Evolutionary conservation across 2,329 filamentous ascomycete genomes (phyloP).

Genomic region (Aureobasidium vineae): DNA sequence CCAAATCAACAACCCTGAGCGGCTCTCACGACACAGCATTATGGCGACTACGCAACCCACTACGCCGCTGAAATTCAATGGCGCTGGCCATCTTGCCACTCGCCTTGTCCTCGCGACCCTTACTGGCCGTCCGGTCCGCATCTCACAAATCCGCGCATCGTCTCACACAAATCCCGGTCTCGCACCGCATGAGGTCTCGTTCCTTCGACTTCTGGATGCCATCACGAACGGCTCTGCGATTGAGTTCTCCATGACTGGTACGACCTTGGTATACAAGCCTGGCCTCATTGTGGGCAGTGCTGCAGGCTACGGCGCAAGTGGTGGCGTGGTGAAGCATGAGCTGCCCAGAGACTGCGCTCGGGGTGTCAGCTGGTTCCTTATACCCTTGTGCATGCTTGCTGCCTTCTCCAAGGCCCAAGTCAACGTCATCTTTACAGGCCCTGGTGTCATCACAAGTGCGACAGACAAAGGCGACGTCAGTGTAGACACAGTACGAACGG

Average conservation of each 20-base stretch:
- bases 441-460: slow-evolving; percentile 86
- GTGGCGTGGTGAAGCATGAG: slow-evolving; percentile 77
- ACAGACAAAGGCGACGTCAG: slow-evolving; percentile 84
- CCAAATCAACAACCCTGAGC: neutral
- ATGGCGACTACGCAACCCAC: slow-evolving; percentile 24
- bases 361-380: slow-evolving; percentile 86
- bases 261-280: slow-evolving; percentile 85
- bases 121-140: slow-evolving; percentile 83
- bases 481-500: slow-evolving; percentile 89
- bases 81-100: slow-evolving; percentile 76
- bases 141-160: slow-evolving; percentile 87
- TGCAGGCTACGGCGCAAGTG: slow-evolving; percentile 67
- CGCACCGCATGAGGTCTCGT: slow-evolving; percentile 88
- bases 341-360: slow-evolving; percentile 73
- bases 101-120: slow-evolving; percentile 88
- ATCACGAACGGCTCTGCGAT: slow-evolving; percentile 94
- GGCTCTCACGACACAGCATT: neutral
- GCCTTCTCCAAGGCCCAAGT: slow-evolving; percentile 91
- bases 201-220: slow-evolving; percentile 88
- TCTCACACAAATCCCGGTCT: slow-evolving; percentile 87
- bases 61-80: slow-evolving; percentile 60
- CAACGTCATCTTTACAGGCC: slow-evolving; percentile 85
- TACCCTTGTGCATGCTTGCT: slow-evolving; percentile 84
- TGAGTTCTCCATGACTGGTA: slow-evolving; percentile 95
- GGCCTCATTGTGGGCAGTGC: slow-evolving; percentile 87